Conservation (phyloP, 1,139 yeast genomes). For the Nakaseomyces glabratus region DNA sequence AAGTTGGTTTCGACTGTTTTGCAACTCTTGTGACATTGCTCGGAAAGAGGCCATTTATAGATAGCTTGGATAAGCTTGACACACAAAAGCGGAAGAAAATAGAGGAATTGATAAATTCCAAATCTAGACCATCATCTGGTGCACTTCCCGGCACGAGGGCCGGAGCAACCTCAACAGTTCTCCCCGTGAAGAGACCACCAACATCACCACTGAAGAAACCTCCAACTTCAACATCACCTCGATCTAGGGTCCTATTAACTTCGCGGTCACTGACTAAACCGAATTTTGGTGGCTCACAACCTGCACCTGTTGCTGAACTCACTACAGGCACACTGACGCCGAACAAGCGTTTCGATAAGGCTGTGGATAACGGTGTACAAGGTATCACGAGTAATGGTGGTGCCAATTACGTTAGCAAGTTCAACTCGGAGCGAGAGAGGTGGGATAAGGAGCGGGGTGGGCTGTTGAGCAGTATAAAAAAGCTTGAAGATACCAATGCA, state of each 20-base stretch:
- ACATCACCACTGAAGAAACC: conserved; percentile 52
- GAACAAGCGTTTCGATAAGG: not conserved
- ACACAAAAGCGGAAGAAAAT: conserved; percentile 66
- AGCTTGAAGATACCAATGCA: conserved; percentile 3
- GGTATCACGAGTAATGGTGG: not conserved
- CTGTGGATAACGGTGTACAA: not conserved
- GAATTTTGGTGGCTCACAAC: conserved; percentile 19
- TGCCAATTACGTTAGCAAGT: too few species aligned
- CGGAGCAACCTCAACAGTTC: conserved; percentile 18
- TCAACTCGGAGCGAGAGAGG: conserved; percentile 1
- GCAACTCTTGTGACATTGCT: conserved; percentile 73
- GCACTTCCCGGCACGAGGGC: conserved; percentile 33
- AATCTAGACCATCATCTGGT: conserved; percentile 36
- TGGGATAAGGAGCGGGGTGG: conserved; percentile 2
- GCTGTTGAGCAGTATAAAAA: conserved; percentile 15
- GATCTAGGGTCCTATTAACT: conserved; percentile 17
- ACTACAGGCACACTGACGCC: not conserved
- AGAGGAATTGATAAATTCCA: conserved; percentile 37
- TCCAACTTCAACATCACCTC: conserved; percentile 9
- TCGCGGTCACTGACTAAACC: conserved; percentile 17
- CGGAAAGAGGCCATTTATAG: conserved; percentile 46
- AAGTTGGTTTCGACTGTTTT: conserved; percentile 66
- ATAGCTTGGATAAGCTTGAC: conserved; percentile 59
- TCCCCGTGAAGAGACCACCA: conserved; percentile 60
- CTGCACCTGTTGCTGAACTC: conserved; percentile 9